Evolutionary conservation across 2,329 filamentous ascomycete species (phyloP).

Genomic region (Cordyceps tenuipes): DNA sequence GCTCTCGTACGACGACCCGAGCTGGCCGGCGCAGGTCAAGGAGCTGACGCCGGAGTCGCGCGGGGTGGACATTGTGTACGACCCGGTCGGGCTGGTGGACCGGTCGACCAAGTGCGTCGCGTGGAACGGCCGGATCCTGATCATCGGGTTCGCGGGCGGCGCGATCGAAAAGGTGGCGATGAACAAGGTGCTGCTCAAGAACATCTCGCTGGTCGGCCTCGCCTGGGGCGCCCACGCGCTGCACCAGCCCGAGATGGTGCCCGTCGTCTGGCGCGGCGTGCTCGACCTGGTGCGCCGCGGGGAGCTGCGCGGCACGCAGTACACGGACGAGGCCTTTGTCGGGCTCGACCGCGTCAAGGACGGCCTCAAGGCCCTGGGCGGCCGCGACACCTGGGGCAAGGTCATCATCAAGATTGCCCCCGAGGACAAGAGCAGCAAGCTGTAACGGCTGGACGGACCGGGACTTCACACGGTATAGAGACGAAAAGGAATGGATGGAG

Average conservation of each 20-base stretch:
- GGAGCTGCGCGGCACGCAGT: slow-evolving; percentile 76
- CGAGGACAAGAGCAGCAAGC: slow-evolving; percentile 44
- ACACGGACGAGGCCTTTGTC: slow-evolving; percentile 71
- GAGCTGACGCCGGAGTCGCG: slow-evolving; percentile 62
- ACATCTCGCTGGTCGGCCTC: slow-evolving; percentile 80
- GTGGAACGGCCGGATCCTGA: slow-evolving; percentile 82
- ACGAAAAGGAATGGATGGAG: neutral
- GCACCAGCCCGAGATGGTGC: slow-evolving; percentile 62
- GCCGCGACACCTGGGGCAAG: slow-evolving; percentile 88
- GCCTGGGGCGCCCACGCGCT: slow-evolving; percentile 83
- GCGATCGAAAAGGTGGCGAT: slow-evolving; percentile 85
- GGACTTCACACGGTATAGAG: neutral
- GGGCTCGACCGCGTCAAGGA: slow-evolving; percentile 72
- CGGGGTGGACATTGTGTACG: slow-evolving; percentile 88
- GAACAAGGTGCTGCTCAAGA: slow-evolving; percentile 90
- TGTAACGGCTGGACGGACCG: slow-evolving; percentile 27
- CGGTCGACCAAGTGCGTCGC: slow-evolving; percentile 82
- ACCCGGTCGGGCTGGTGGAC: slow-evolving; percentile 86
- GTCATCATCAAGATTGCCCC: slow-evolving; percentile 83
- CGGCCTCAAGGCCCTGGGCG: slow-evolving; percentile 69
- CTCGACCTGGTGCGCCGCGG: slow-evolving; percentile 68
- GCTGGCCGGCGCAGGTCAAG: slow-evolving; percentile 63
- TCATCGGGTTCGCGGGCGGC: slow-evolving; percentile 72
- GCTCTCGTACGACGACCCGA: slow-evolving; percentile 62
- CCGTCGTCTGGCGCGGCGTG: slow-evolving; percentile 73